Evolutionary conservation across 768 basidiomycete genomes (phyloP).

Genomic region (Trametes elegans): DNA sequence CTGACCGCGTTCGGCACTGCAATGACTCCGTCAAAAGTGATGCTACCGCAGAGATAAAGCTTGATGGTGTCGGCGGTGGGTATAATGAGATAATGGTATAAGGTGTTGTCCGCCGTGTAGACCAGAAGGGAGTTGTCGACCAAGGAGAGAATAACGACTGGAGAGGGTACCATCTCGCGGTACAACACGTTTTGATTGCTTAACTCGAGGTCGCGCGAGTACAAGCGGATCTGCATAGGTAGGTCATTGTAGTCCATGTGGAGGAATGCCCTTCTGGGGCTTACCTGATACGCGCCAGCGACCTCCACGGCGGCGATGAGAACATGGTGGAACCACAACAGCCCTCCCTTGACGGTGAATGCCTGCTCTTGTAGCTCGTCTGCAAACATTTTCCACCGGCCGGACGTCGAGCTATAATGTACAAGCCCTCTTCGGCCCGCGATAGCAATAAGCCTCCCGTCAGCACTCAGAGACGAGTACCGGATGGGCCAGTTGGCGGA

Average conservation of each 20-base stretch:
- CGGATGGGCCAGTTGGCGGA: conserved; percentile 92
- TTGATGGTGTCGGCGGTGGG: conserved; percentile 82
- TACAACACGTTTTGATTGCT: conserved; percentile 81
- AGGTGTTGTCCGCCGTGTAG: conserved; percentile 91
- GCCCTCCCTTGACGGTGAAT: conserved; percentile 84
- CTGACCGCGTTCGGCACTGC: conserved; percentile 79
- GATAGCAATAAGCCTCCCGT: conserved; percentile 89
- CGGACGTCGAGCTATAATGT: conserved; percentile 92
- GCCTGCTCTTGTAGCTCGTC: conserved; percentile 82
- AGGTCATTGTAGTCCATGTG: not conserved
- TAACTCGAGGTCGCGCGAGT: conserved; percentile 89
- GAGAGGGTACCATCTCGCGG: conserved; percentile 70
- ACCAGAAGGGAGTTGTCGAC: conserved; percentile 95
- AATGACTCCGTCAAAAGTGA: conserved; percentile 90
- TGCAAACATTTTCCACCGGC: conserved; percentile 90
- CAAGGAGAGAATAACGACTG: conserved; percentile 84
- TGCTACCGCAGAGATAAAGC: conserved; percentile 90
- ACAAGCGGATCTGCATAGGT: conserved; percentile 73
- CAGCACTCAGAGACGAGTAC: conserved; percentile 86
- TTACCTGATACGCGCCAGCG: conserved; percentile 72
- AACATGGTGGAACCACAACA: conserved; percentile 97
- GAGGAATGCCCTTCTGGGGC: conserved; percentile 20
- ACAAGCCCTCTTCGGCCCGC: conserved; percentile 89
- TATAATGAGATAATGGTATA: conserved; percentile 89
- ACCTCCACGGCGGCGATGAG: conserved; percentile 88